Evolutionary conservation across 306 rosid species (phyloP), one percentile per base, ranked within the genome.

Genomic region (Prunus mira): DNA sequence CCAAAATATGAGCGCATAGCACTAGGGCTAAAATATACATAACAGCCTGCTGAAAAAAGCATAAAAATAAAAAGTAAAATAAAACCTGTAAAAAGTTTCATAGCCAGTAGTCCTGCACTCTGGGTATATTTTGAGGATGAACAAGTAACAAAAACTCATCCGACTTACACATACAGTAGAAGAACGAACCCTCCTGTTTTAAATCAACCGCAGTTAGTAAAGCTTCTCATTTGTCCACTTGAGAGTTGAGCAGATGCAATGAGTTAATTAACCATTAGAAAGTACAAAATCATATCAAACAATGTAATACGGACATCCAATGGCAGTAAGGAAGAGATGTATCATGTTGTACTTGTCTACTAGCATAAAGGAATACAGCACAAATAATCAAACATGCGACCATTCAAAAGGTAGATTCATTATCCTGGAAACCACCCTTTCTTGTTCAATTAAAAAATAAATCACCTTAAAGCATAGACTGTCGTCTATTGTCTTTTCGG

Each of bases 401-500:
- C 80, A 45, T 25, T 58, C 9, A 4, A 54, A 55, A 68, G 45
- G 47, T 25, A 34, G 45, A 25, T 18, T 38, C 41, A 20, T 56
- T 56, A 45, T 30, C 67, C 67, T 14, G 46, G 24, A 14, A 58
- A 58, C 14, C 38, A 70, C 52, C 50, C 61, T 72, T 25, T 49
- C 68, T 9, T 5, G 64, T 27, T 72, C 54, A 57, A 69, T 69
- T 19, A 9, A 75, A 50, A 45, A 32, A 12, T 25, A 73, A 72
- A 83, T 76, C 58, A 84, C 82, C 82, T 70, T 43, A 73, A n/a
- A 64, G 77, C 69, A 79, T 61, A 72, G 51, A 22, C 12, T 2
- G 18, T 65, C 71, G 32, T 20, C 66, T 49, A 5, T 6, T 47
- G 4, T 25, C 61, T 10, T 72, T 69, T 72, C 74, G 24, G 47